These are phyloP conservation scores for Saposhnikovia divaricata DNA, from an alignment of 129 eudicot species.

Conservation along the genomic window DNA sequence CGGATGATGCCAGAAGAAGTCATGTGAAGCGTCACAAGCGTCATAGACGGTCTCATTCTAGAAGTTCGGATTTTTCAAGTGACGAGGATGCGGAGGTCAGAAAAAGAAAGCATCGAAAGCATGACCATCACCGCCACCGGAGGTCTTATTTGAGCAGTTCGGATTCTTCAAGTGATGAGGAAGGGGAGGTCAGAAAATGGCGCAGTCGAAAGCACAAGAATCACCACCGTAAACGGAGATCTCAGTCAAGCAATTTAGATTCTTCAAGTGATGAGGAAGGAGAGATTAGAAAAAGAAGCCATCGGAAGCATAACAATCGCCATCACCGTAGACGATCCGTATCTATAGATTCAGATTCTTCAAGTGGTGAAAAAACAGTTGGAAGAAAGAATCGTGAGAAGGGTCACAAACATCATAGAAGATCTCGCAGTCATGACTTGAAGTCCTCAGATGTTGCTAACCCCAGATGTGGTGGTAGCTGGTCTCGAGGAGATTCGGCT, in stretches of 20 bases:
- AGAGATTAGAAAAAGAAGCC: slow-evolving; percentile 21
- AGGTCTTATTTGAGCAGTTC: slow-evolving; percentile 28
- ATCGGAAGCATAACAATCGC: neutral
- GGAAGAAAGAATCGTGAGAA: slow-evolving; percentile 27
- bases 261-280: slow-evolving; percentile 40
- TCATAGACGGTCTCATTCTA: slow-evolving; percentile 24
- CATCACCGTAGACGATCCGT: slow-evolving; percentile 23
- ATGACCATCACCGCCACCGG: slow-evolving; percentile 21
- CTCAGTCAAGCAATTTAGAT: slow-evolving; percentile 29
- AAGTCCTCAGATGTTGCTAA: slow-evolving; percentile 28
- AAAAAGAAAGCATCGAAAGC: slow-evolving; percentile 35
- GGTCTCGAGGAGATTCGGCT: neutral
- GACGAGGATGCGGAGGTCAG: slow-evolving; percentile 30
- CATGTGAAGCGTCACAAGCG: slow-evolving; percentile 34
- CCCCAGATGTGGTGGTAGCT: neutral
- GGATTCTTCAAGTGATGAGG: slow-evolving; percentile 41
- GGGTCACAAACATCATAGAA: slow-evolving; percentile 43
- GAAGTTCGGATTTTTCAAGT: slow-evolving; percentile 35
- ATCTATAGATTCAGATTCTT: slow-evolving; percentile 32
- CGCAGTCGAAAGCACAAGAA: slow-evolving; percentile 34
- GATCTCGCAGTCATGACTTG: slow-evolving; percentile 36
- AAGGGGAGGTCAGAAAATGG: slow-evolving; percentile 24
- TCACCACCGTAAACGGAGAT: slow-evolving; percentile 5
- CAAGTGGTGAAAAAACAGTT: slow-evolving; percentile 34
- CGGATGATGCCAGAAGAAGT: slow-evolving; percentile 29